phyloP scores from a whole-genome alignment of 352 stramenopile genomes.

The Phytopythium chamaehyphon region DNA sequence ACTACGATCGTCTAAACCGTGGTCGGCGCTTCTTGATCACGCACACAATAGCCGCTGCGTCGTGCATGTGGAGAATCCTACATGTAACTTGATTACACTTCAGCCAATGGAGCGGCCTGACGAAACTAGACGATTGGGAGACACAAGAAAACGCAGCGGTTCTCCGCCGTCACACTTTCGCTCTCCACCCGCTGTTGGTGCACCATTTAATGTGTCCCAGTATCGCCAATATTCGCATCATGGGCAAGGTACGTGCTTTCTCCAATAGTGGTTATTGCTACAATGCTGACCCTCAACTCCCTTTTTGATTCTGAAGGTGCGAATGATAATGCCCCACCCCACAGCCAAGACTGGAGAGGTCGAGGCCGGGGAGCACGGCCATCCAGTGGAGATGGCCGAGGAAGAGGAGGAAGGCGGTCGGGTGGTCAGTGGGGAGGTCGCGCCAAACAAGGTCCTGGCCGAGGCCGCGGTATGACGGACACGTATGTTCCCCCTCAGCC shows the following conservation, averaged over 20 bases:
- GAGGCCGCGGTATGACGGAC: neutral
- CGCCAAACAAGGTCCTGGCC: slow-evolving; percentile 22
- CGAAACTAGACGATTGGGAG: slow-evolving; percentile 6
- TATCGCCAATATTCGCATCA: neutral
- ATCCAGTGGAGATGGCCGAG: slow-evolving; percentile 19
- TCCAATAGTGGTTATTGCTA: neutral
- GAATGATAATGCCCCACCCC: slow-evolving; percentile 2
- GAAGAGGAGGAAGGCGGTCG: slow-evolving; percentile 17
- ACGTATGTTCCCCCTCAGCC: neutral
- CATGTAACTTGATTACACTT: slow-evolving; percentile 70
- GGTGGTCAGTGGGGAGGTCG: slow-evolving; percentile 24
- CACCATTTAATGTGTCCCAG: neutral
- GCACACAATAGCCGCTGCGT: slow-evolving; percentile 58
- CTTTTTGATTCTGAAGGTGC: neutral
- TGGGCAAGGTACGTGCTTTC: neutral
- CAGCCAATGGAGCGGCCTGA: slow-evolving; percentile 47
- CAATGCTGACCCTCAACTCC: neutral
- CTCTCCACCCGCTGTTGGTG: neutral
- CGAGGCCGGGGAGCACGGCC: slow-evolving; percentile 5
- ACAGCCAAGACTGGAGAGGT: slow-evolving; percentile 8
- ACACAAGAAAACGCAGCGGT: neutral
- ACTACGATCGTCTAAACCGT: slow-evolving; percentile 81
- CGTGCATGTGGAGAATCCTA: slow-evolving; percentile 78
- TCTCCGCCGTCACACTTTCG: neutral
- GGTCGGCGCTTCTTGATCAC: slow-evolving; percentile 75